Conservation (phyloP, 1,284 basidiomycete genomes). For the Leccinum griseonigrum region DNA sequence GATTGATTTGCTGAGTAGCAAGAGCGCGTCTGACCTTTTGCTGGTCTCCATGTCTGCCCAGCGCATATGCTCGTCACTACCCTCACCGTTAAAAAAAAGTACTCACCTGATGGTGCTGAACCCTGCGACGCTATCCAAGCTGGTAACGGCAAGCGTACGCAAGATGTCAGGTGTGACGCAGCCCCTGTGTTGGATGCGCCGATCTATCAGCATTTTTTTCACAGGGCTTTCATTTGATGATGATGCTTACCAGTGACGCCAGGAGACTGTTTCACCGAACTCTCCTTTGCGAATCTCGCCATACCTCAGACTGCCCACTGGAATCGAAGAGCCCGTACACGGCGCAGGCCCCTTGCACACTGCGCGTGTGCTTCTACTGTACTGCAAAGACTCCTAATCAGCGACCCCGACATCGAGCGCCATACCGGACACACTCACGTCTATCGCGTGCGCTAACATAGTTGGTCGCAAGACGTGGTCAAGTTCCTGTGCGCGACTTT, state of each 20-base stretch:
- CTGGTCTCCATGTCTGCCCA: constrained; percentile 53
- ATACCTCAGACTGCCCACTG: constrained; percentile 59
- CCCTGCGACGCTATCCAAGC: constrained; percentile 46
- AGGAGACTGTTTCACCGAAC: constrained; percentile 62
- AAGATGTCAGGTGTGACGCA: constrained; percentile 65
- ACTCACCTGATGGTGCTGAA: constrained; percentile 52
- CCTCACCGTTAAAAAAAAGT: neutral
- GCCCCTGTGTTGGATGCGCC: constrained; percentile 45
- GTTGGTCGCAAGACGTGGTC: neutral
- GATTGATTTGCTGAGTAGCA: constrained; percentile 49
- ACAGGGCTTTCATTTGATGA: constrained; percentile 9
- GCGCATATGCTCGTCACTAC: constrained; percentile 1
- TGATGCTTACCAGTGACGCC: constrained; percentile 65
- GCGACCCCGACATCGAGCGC: neutral
- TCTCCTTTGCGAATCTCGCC: constrained; percentile 45
- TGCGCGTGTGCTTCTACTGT: constrained; percentile 65
- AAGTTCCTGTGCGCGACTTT: neutral
- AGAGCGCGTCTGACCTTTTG: constrained; percentile 59
- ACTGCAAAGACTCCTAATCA: constrained; percentile 41
- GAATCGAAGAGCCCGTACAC: constrained; percentile 55
- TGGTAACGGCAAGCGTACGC: constrained; percentile 42
- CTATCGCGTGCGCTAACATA: constrained; percentile 40
- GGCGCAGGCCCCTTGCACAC: constrained; percentile 63
- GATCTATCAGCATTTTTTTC: constrained; percentile 16
- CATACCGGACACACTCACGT: constrained; percentile 35